Percentiles rank a stretch among this genome's conserved stretches.
phyloP scores from a whole-genome alignment of 331 rosid genomes.

The Saraca asoca region DNA sequence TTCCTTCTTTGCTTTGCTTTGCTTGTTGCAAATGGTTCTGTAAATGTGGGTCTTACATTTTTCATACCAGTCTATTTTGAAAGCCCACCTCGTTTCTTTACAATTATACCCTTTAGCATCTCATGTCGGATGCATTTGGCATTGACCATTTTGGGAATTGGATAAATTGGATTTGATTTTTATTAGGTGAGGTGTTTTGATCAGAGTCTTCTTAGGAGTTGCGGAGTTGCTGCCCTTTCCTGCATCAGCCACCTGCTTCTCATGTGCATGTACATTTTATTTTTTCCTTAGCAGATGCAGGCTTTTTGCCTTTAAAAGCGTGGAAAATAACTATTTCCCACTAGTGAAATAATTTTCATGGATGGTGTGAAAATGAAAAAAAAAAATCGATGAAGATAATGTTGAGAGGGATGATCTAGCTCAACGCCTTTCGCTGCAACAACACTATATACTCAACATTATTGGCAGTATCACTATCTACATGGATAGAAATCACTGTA shows the following conservation, averaged over 20 bases:
- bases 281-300: too few species aligned
- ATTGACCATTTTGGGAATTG: constrained; percentile 30
- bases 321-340: too few species aligned
- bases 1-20: background rate
- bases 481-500: constrained; percentile 63
- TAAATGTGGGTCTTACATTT: constrained; percentile 36
- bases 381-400: too few species aligned
- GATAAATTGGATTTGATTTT: background rate
- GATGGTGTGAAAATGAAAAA: too few species aligned
- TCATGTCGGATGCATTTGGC: background rate
- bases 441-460: too few species aligned
- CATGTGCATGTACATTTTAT: background rate
- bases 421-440: too few species aligned
- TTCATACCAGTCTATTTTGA: constrained; percentile 4
- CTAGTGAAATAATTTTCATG: too few species aligned
- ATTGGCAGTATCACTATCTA: too few species aligned
- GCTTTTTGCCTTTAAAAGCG: too few species aligned
- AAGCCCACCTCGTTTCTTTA: constrained; percentile 3
- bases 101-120: constrained; percentile 20
- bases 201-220: constrained; percentile 17
- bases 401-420: too few species aligned
- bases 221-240: constrained; percentile 38
- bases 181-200: constrained; percentile 41
- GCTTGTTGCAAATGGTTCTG: constrained; percentile 9
- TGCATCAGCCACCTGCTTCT: constrained; percentile 41